These are phyloP conservation scores for Syzygium oleosum DNA, from an alignment of 345 rosid genomes.

Conservation along the genomic window DNA sequence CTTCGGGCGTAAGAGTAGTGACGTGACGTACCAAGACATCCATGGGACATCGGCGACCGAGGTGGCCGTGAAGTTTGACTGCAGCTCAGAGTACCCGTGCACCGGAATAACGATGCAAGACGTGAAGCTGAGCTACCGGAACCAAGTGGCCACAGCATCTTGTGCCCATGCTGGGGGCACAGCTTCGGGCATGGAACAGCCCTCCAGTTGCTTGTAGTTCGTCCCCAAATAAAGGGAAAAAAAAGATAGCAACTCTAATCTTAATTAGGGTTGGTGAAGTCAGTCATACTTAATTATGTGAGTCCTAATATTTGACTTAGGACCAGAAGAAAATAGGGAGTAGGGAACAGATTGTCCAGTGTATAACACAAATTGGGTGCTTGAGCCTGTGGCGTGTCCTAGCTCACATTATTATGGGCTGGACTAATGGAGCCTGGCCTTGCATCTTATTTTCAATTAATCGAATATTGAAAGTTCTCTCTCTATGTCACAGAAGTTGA, in stretches of 20 bases:
- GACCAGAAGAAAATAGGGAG: background rate
- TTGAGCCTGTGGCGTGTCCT: slow-evolving; percentile 5
- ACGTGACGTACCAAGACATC: slow-evolving; percentile 40
- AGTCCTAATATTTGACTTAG: background rate
- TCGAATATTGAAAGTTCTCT: background rate
- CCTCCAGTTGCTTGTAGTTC: slow-evolving; percentile 19
- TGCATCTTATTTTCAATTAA: background rate
- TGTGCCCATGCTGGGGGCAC: slow-evolving; percentile 27
- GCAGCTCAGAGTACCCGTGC: slow-evolving; percentile 47
- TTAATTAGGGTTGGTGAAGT: background rate
- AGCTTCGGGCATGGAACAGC: slow-evolving; percentile 17
- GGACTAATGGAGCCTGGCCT: slow-evolving; percentile 6
- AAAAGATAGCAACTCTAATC: background rate
- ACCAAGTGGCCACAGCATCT: slow-evolving; percentile 26
- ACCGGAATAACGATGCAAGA: slow-evolving; percentile 35
- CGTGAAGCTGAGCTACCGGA: slow-evolving; percentile 37
- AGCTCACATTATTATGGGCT: background rate
- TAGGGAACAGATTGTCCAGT: background rate
- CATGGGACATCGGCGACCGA: slow-evolving; percentile 58
- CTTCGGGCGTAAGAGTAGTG: slow-evolving; percentile 52
- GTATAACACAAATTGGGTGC: no score
- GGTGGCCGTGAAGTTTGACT: slow-evolving; percentile 57
- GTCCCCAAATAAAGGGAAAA: background rate
- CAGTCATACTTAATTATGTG: background rate
- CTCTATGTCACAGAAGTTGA: background rate